A percentile compares a stretch with the other conserved stretches of the same genome.
These are phyloP conservation scores for Boechera stricta DNA, from an alignment of 345 rosid genomes.

Conservation along the genomic window DNA sequence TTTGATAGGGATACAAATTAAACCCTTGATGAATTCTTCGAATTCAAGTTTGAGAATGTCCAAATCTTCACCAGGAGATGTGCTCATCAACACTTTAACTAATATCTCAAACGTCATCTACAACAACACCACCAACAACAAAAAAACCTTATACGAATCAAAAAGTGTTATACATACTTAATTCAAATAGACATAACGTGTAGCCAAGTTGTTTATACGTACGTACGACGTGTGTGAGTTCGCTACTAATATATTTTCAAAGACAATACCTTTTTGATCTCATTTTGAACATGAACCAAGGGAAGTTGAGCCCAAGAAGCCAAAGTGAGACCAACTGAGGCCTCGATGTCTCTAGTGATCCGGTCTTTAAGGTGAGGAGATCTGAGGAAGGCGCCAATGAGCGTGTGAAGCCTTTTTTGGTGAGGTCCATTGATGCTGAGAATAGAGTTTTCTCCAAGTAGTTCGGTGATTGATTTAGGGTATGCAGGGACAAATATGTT, in stretches of 20 bases:
- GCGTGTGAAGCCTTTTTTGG: conserved; percentile 77
- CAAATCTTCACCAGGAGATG: conserved; percentile 71
- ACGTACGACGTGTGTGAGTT: neutral
- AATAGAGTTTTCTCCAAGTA: conserved; percentile 79
- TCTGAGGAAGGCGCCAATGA: conserved; percentile 76
- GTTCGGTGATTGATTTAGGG: conserved; percentile 75
- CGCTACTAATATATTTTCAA: neutral
- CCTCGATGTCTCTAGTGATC: conserved; percentile 65
- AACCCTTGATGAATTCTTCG: conserved; percentile 85
- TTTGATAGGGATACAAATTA: conserved; percentile 88
- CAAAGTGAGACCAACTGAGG: conserved; percentile 56
- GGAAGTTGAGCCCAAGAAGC: conserved; percentile 66
- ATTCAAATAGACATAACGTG: neutral
- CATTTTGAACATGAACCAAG: conserved; percentile 65
- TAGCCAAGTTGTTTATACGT: neutral
- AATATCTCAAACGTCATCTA: conserved; percentile 80
- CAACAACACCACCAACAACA: neutral
- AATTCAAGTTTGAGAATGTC: conserved; percentile 70
- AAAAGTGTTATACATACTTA: neutral
- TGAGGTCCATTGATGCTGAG: conserved; percentile 76
- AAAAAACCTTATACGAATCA: conserved; percentile 3
- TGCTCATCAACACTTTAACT: conserved; percentile 75
- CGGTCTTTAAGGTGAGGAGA: conserved; percentile 76
- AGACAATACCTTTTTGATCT: conserved; percentile 65
- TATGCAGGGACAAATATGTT: conserved; percentile 81